A percentile compares a stretch with the other conserved stretches of the same genome.
Evolutionary conservation across 2,329 filamentous ascomycete species (phyloP).

Genomic region (Juglanconis sp.): DNA sequence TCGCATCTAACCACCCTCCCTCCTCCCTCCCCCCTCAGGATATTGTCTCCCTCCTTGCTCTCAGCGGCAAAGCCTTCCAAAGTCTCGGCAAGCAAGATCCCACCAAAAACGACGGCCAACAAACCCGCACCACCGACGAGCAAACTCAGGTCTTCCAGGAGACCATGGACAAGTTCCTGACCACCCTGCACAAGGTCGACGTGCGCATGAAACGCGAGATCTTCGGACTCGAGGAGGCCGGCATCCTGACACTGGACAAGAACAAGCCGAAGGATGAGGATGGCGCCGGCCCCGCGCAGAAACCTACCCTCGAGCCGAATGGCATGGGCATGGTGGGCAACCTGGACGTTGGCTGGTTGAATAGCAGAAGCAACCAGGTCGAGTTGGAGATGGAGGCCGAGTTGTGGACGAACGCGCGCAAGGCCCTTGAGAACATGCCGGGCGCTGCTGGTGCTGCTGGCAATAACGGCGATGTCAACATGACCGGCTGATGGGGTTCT

Average conservation of each 20-base stretch:
- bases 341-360: slow-evolving; percentile 85
- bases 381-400: slow-evolving; percentile 82
- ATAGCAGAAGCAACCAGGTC: slow-evolving; percentile 78
- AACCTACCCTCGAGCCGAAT: slow-evolving; percentile 41
- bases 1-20: slow-evolving; percentile 22
- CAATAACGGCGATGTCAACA: slow-evolving; percentile 25
- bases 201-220: slow-evolving; percentile 73
- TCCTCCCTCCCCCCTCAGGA: slow-evolving; percentile 41
- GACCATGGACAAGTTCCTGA: slow-evolving; percentile 66
- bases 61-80: slow-evolving; percentile 58
- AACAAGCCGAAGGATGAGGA: slow-evolving; percentile 22
- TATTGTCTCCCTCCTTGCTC: slow-evolving; percentile 42
- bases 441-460: neutral
- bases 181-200: slow-evolving; percentile 69
- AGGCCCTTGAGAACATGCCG: slow-evolving; percentile 45
- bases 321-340: slow-evolving; percentile 54
- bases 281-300: slow-evolving; percentile 35
- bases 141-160: slow-evolving; percentile 56
- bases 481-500: slow-evolving; percentile 25
- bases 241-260: slow-evolving; percentile 57
- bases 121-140: slow-evolving; percentile 35
- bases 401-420: slow-evolving; percentile 63
- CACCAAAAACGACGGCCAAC: slow-evolving; percentile 5
- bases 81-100: slow-evolving; percentile 50
- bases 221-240: slow-evolving; percentile 76